Evolutionary conservation across 441 rosid genomes (phyloP).

Genomic region (Pelargonium cotyledonis): DNA sequence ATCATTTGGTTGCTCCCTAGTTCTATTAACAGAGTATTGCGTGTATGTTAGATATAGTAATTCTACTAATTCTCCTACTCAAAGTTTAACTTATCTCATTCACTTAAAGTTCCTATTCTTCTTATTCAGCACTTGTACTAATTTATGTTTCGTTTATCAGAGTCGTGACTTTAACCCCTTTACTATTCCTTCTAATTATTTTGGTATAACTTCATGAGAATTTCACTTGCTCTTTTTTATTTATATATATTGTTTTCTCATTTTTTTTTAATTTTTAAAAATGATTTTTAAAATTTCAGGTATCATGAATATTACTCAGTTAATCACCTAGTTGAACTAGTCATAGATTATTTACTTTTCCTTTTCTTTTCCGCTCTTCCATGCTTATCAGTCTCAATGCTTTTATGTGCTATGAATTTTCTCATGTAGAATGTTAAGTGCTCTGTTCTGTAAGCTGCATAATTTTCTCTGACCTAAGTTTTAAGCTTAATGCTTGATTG

Average conservation of each 20-base stretch:
- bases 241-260: too few species aligned
- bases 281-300: too few species aligned
- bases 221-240: neutral
- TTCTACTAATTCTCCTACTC: neutral
- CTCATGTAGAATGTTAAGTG: neutral
- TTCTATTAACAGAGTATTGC: neutral
- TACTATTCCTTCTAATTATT: neutral
- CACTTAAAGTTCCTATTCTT: neutral
- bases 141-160: neutral
- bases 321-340: too few species aligned
- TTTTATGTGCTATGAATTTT: too few species aligned
- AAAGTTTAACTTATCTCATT: neutral
- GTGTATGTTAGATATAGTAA: neutral
- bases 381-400: constrained; percentile 3
- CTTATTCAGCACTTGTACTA: neutral
- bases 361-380: neutral
- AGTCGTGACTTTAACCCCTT: neutral
- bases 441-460: neutral
- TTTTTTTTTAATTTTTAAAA: too few species aligned
- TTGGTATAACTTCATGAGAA: neutral
- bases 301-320: too few species aligned
- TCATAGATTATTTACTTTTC: neutral
- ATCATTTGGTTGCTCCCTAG: neutral
- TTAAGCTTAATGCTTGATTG: neutral
- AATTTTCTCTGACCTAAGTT: too few species aligned